These are phyloP conservation scores for Wickerhamomyces alni DNA, from an alignment of 805 yeast genomes.

Conservation along the genomic window DNA sequence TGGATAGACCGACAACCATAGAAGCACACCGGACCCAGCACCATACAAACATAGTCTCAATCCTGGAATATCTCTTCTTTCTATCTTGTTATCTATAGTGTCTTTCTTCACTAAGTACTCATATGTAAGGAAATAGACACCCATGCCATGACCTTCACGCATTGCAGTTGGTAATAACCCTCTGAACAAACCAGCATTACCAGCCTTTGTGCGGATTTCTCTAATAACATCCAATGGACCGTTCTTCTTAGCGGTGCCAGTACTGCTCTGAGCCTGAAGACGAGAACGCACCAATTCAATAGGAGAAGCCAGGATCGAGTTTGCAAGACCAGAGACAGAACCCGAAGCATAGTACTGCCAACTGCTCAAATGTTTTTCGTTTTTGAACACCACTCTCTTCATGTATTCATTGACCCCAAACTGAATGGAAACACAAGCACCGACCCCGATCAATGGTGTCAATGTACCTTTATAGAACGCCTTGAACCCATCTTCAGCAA, in stretches of 20 bases:
- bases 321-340: slow-evolving; percentile 87
- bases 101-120: slow-evolving; percentile 80
- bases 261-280: slow-evolving; percentile 75
- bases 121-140: slow-evolving; percentile 82
- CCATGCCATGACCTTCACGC: slow-evolving; percentile 86
- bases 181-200: slow-evolving; percentile 60
- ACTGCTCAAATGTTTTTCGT: slow-evolving; percentile 38
- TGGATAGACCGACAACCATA: slow-evolving; percentile 86
- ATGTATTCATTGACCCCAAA: slow-evolving; percentile 92
- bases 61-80: slow-evolving; percentile 75
- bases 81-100: slow-evolving; percentile 36
- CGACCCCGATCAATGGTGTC: slow-evolving; percentile 93
- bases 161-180: slow-evolving; percentile 79
- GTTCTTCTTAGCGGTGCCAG: slow-evolving; percentile 30
- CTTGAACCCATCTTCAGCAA: slow-evolving; percentile 72
- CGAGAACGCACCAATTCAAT: slow-evolving; percentile 94
- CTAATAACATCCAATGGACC: slow-evolving; percentile 73
- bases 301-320: slow-evolving; percentile 85
- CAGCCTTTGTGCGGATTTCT: slow-evolving; percentile 49
- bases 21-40: slow-evolving; percentile 81
- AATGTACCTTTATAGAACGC: slow-evolving; percentile 93
- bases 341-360: slow-evolving; percentile 79
- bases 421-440: slow-evolving; percentile 95
- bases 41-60: slow-evolving; percentile 85
- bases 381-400: slow-evolving; percentile 66